Evolutionary conservation across 2,329 filamentous ascomycete genomes (phyloP), one percentile per base, ranked within the genome.

Genomic region (Fusarium sp.): DNA sequence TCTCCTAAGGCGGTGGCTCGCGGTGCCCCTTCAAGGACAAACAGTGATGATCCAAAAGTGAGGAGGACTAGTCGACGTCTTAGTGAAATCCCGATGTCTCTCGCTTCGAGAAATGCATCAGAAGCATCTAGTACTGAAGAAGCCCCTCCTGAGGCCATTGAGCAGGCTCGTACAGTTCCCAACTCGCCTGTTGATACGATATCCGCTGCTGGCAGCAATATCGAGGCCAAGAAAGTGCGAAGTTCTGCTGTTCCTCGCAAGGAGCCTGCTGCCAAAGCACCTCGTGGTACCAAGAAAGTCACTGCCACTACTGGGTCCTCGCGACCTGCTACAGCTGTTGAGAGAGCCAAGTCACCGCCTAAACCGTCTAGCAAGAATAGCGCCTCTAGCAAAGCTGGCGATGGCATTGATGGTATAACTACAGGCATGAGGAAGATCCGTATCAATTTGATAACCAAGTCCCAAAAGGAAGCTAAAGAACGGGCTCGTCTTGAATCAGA

Each of bases 391-490:
- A 39, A 66, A 24, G 40, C 51, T 6, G 67, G 62, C 4, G 78
- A 82, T 47, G 84, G 84, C 48, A 74, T 90, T 35, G 86, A 89
- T 53, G 83, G 79, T 49, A 81, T 90, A 62, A 85, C 87, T 0
- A 81, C 80, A 35, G 84, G 86, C 2, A 86, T 90, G 83, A 89
- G 86, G 74, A 88, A 85, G 75, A 86, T 90, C 59, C 89, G 86
- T 73, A 87, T 90, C 70, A 89, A 86, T 52, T 75, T 90, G 24
- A 80, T 89, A 39, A 88, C 86, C 3, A 83, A 88, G 62, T 82
- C 86, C 39, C 85, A 89, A 70, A 84, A 83, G 68, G 87, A 88
- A 49, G 86, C 84, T 3, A 83, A 81, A 26, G 83, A 83, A 52
- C 74, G 75, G 54, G 71, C 75, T n/a, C 71, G 70, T 6, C 47